Percentiles rank a stretch among this genome's conserved stretches.
Evolutionary conservation across 2,329 filamentous ascomycete species (phyloP).

Genomic region (Sclerotinia borealis): DNA sequence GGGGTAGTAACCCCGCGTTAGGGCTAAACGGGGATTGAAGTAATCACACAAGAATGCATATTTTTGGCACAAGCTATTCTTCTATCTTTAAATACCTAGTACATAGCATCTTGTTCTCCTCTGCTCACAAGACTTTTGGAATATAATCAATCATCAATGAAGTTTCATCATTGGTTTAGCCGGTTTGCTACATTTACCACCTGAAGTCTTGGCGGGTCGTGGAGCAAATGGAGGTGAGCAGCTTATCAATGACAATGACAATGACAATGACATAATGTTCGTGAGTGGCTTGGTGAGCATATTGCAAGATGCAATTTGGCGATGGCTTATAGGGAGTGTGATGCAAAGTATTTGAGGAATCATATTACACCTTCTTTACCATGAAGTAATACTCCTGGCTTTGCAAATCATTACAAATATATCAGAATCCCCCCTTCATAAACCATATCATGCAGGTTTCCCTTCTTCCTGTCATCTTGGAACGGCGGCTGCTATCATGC

Average conservation of each 20-base stretch:
- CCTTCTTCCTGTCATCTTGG: too few species aligned
- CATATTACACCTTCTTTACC: too few species aligned
- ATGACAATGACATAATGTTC: too few species aligned
- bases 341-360: too few species aligned
- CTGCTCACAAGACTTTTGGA: background rate
- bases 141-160: background rate
- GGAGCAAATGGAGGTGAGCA: background rate
- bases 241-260: background rate
- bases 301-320: too few species aligned
- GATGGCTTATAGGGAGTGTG: too few species aligned
- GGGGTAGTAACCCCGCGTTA: slow-evolving; percentile 6
- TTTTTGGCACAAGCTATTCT: background rate
- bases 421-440: too few species aligned
- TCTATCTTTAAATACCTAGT: background rate
- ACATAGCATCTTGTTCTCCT: background rate
- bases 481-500: too few species aligned
- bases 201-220: background rate
- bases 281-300: too few species aligned
- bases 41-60: background rate
- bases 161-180: background rate
- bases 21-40: background rate
- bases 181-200: background rate
- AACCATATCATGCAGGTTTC: too few species aligned
- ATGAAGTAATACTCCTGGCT: too few species aligned
- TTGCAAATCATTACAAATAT: too few species aligned